phyloP scores from a whole-genome alignment of 164 flowering plant genomes.

The Vitis cinerea region DNA sequence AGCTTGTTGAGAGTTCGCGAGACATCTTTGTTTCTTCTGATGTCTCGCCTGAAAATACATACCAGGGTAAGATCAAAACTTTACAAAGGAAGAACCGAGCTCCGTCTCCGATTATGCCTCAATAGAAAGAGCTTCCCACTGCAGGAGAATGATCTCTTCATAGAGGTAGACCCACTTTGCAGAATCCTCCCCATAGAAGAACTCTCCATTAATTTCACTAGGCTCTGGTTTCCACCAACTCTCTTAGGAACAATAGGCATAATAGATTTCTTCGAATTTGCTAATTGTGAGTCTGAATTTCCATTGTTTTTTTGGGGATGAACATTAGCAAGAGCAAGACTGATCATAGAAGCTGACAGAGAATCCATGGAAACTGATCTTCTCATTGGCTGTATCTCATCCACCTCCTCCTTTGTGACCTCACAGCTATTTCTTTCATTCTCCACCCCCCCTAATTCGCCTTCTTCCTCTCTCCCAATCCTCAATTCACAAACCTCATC shows the following conservation, averaged over 20 bases:
- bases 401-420: conserved; percentile 1
- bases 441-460: not conserved
- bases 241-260: not conserved
- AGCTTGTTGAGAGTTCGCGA: conserved; percentile 15
- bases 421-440: conserved; percentile 4
- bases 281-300: conserved; percentile 10
- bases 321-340: conserved; percentile 11
- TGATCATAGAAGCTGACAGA: conserved; percentile 24
- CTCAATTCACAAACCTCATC: conserved; percentile 7
- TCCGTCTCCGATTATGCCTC: conserved; percentile 6
- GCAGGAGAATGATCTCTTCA: conserved; percentile 44
- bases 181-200: conserved; percentile 16
- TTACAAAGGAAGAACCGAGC: conserved; percentile 7
- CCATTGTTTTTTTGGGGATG: not conserved
- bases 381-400: conserved; percentile 20
- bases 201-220: conserved; percentile 9
- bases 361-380: conserved; percentile 49
- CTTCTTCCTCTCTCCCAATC: conserved; percentile 16
- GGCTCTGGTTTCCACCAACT: conserved; percentile 9
- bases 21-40: conserved; percentile 2
- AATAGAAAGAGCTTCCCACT: conserved; percentile 27
- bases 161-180: conserved; percentile 17
- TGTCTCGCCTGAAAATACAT: conserved; percentile 1
- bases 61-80: conserved; percentile 1
- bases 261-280: not conserved